Conservation (phyloP, 805 yeast genomes). For the Wickerhamiella sergipiensis region DNA sequence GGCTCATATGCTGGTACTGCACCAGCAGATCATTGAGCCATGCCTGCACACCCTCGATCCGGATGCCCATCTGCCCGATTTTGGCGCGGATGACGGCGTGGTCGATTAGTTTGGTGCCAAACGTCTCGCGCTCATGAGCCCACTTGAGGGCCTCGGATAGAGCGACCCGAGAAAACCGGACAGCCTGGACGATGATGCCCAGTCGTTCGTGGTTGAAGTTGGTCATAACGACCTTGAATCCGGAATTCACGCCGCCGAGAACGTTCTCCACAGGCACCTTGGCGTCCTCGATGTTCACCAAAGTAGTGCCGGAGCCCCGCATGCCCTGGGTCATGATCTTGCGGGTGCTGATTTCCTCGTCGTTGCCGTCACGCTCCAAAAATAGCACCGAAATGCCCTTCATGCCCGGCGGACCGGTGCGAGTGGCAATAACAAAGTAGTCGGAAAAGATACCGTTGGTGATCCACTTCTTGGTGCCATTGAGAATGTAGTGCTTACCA, state of each 20-base stretch:
- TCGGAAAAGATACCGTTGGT: constrained; percentile 32
- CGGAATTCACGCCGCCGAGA: constrained; percentile 28
- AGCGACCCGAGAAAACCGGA: constrained; percentile 26
- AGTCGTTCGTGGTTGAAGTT: constrained; percentile 33
- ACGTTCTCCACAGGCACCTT: constrained; percentile 31
- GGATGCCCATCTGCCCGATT: constrained; percentile 29
- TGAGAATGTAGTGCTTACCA: constrained; percentile 27
- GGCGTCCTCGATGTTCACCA: constrained; percentile 30
- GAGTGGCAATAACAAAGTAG: constrained; percentile 32
- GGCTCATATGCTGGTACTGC: constrained; percentile 23
- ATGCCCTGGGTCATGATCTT: constrained; percentile 30
- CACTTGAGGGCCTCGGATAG: constrained; percentile 28
- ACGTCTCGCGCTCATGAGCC: constrained; percentile 30
- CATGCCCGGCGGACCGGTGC: constrained; percentile 31
- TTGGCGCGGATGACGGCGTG: constrained; percentile 31
- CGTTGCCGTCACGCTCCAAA: constrained; percentile 22
- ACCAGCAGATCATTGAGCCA: constrained; percentile 27
- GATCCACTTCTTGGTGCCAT: constrained; percentile 34
- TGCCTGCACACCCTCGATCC: constrained; percentile 29
- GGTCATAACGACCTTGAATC: constrained; percentile 30
- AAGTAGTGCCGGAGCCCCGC: constrained; percentile 30
- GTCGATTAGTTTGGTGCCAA: constrained; percentile 28
- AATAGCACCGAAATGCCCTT: constrained; percentile 28
- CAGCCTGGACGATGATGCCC: constrained; percentile 29
- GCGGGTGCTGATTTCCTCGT: constrained; percentile 26